Percentiles rank a stretch among this genome's conserved stretches.
phyloP scores from a whole-genome alignment of 257 asterid genomes.

The Coffea canephora region DNA sequence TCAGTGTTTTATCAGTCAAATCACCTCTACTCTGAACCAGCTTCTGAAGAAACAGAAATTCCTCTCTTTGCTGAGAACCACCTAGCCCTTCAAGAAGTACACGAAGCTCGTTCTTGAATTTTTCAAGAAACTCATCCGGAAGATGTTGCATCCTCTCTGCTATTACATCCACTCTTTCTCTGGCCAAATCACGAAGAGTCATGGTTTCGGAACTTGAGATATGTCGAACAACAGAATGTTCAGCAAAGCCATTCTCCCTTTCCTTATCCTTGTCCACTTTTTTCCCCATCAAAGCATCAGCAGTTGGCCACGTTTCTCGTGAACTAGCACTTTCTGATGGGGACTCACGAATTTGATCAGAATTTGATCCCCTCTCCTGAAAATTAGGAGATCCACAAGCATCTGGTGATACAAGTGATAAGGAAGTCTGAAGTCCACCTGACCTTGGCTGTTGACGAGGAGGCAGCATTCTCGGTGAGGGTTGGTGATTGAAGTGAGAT shows the following conservation, averaged over 20 bases:
- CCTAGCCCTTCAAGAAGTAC: constrained; percentile 87
- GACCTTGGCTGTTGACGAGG: constrained; percentile 87
- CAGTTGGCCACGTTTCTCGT: constrained; percentile 88
- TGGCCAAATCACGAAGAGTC: constrained; percentile 72
- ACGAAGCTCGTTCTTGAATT: constrained; percentile 77
- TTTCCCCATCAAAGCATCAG: constrained; percentile 62
- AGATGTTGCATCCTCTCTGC: constrained; percentile 87
- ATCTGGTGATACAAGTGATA: constrained; percentile 77
- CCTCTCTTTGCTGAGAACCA: constrained; percentile 82
- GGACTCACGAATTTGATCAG: constrained; percentile 76
- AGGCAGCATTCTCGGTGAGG: constrained; percentile 70
- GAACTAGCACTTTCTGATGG: constrained; percentile 97
- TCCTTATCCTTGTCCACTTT: constrained; percentile 65
- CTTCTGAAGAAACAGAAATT: constrained; percentile 78
- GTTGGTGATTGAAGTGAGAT: constrained; percentile 64
- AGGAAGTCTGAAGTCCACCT: constrained; percentile 74
- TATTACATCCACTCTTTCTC: constrained; percentile 68
- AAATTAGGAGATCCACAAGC: constrained; percentile 74
- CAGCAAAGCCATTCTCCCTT: constrained; percentile 65
- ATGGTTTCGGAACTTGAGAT: constrained; percentile 63
- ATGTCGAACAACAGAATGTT: constrained; percentile 70
- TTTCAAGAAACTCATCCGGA: constrained; percentile 77
- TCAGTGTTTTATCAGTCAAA: constrained; percentile 65
- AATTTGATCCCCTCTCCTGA: constrained; percentile 78
- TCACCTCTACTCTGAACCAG: constrained; percentile 77